phyloP scores from a whole-genome alignment of 2,329 filamentous ascomycete species.

The Domatiomyces globalis region DNA sequence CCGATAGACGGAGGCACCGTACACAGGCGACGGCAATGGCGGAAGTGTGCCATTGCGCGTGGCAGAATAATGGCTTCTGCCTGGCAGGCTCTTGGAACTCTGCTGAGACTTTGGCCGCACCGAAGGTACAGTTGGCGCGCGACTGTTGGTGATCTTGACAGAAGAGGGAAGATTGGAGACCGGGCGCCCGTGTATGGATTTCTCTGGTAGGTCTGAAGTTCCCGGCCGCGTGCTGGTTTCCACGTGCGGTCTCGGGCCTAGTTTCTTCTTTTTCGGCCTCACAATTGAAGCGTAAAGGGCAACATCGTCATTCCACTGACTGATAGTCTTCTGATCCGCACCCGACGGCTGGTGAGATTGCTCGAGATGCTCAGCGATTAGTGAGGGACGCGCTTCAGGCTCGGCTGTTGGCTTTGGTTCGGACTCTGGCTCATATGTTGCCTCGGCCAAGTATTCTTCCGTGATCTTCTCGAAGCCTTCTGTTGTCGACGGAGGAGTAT shows the following conservation, averaged over 20 bases:
- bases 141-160: slow-evolving; percentile 55
- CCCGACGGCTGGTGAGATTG: slow-evolving; percentile 31
- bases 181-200: slow-evolving; percentile 42
- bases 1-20: slow-evolving; percentile 7
- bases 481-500: slow-evolving; percentile 11
- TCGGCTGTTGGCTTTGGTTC: background rate
- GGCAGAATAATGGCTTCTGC: slow-evolving; percentile 6
- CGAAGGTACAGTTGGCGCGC: slow-evolving; percentile 12
- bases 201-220: slow-evolving; percentile 37
- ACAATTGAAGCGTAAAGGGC: slow-evolving; percentile 16
- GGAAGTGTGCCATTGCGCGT: slow-evolving; percentile 7
- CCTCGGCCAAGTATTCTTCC: background rate
- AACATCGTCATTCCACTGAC: slow-evolving; percentile 31
- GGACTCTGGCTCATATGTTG: background rate
- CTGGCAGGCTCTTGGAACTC: slow-evolving; percentile 31
- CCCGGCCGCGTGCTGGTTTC: slow-evolving; percentile 47
- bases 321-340: slow-evolving; percentile 30
- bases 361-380: background rate
- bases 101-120: slow-evolving; percentile 33
- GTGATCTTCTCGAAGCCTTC: slow-evolving; percentile 1
- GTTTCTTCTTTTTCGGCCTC: slow-evolving; percentile 59
- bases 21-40: slow-evolving; percentile 13
- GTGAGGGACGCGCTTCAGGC: background rate
- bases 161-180: slow-evolving; percentile 68
- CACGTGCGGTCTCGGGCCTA: slow-evolving; percentile 68